Conservation (phyloP, 2,329 filamentous ascomycete species). For the Podosphaera xanthii region DNA sequence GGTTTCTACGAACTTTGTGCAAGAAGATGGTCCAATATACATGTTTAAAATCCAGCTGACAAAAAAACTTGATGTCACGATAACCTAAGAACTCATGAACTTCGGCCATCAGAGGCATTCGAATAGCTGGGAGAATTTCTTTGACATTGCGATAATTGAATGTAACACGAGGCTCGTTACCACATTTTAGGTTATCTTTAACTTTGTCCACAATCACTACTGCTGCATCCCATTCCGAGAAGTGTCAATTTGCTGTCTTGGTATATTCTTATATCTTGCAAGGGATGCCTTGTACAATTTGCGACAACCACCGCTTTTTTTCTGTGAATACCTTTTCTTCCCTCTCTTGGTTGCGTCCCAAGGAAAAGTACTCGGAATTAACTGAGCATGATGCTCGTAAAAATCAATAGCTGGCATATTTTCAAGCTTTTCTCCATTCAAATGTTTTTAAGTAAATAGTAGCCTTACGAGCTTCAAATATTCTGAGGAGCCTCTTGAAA, state of each 20-base stretch:
- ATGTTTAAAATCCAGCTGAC: too few species aligned
- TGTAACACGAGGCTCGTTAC: too few species aligned
- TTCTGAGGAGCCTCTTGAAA: not conserved
- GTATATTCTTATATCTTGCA: not conserved
- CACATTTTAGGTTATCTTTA: too few species aligned
- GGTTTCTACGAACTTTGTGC: too few species aligned
- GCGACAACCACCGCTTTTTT: not conserved
- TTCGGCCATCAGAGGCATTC: not conserved
- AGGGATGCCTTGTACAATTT: not conserved
- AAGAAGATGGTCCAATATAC: too few species aligned
- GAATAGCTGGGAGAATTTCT: not conserved
- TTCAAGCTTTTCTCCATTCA: not conserved
- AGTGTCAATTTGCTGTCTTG: not conserved
- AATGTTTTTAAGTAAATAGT: not conserved
- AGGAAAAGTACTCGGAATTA: not conserved
- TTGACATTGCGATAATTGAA: not conserved
- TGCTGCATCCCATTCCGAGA: not conserved
- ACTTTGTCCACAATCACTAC: not conserved
- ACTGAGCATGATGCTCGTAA: not conserved
- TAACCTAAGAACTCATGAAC: not conserved
- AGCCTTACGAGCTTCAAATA: not conserved
- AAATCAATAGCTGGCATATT: not conserved
- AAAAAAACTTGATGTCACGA: too few species aligned
- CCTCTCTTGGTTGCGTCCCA: not conserved
- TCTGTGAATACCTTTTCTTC: not conserved